Base-by-base conservation (phyloP, 2,329 filamentous ascomycete genomes). In the Paecilomyces formosus region DNA sequence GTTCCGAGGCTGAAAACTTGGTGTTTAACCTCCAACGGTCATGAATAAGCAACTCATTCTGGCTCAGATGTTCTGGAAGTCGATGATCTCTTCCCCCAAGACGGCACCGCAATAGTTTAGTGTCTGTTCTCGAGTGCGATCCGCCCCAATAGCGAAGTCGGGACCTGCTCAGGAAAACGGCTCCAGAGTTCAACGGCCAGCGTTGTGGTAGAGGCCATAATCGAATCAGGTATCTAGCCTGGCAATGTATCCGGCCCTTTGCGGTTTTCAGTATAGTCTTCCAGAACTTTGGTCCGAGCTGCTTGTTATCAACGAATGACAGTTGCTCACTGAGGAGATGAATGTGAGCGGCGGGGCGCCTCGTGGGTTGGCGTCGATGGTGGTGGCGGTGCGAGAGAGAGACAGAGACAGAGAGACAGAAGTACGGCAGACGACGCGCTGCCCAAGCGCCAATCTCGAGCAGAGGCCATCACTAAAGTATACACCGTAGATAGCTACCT, bases 281-380 rank as follows among this genome's bases (percentile, higher is more conserved):
- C n/a, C 1, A n/a, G 39, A 45, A 45, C 39, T 18, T 45, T 45
- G 39, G 39, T 45, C 39, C 39, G 39, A 21, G 18, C 39, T 7
- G 3, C 8, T 18, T 45, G 39, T 18, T 18, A 45, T 4, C 39
- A 45, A 2, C 39, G n/a, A 45, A 45, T 35, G 51, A 55, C 22
- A 55, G 61, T 55, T 49, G 62, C 24, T 26, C 24, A 6, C 6
- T 3, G 24, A 26, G 6, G 24, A 26, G 50, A 63, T 31, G 7
- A 15, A 45, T n/a, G 13, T 6, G 39, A 45, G 39, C 18, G 39
- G 35, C 35, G 35, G 39, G 39, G 39, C 39, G 39, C 39, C 39
- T 45, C 39, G 39, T 45, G 39, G 35, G 15, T 45, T 45, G n/a
- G n/a, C 7, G 39, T 9, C n/a, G 39, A 45, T 45, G 35, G 13